These are phyloP conservation scores for Rosa rugosa DNA, from an alignment of 306 rosid species.

Conservation along the genomic window DNA sequence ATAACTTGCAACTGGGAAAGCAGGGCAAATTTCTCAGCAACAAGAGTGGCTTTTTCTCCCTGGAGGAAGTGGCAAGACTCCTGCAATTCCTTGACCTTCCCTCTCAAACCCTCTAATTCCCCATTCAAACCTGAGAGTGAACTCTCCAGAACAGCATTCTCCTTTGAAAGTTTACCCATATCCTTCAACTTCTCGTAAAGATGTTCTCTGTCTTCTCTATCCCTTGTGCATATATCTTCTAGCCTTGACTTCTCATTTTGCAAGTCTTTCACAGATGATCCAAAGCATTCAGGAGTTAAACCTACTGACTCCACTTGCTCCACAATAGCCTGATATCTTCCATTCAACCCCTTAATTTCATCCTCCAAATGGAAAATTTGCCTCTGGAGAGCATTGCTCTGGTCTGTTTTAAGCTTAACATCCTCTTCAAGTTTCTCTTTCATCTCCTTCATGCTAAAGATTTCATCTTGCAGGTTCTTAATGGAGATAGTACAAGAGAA, in stretches of 20 bases:
- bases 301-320: slow-evolving; percentile 73
- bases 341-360: slow-evolving; percentile 60
- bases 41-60: slow-evolving; percentile 76
- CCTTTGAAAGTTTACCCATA: slow-evolving; percentile 58
- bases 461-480: slow-evolving; percentile 64
- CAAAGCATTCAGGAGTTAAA: slow-evolving; percentile 61
- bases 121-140: slow-evolving; percentile 63
- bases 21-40: slow-evolving; percentile 63
- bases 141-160: slow-evolving; percentile 54
- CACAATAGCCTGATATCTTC: slow-evolving; percentile 62
- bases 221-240: slow-evolving; percentile 59
- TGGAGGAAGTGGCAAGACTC: slow-evolving; percentile 63
- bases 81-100: slow-evolving; percentile 53
- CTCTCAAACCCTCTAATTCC: slow-evolving; percentile 61
- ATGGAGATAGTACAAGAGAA: slow-evolving; percentile 47
- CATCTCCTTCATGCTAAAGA: slow-evolving; percentile 70
- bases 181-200: slow-evolving; percentile 64
- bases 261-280: slow-evolving; percentile 65
- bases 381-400: slow-evolving; percentile 58
- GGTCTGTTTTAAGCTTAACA: slow-evolving; percentile 56
- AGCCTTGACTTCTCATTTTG: slow-evolving; percentile 65
- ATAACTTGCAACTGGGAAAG: slow-evolving; percentile 77
- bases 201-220: slow-evolving; percentile 60
- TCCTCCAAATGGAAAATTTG: slow-evolving; percentile 64
- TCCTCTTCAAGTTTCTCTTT: slow-evolving; percentile 82